Evolutionary conservation across 257 asterid genomes (phyloP), one percentile per base, ranked within the genome.

Genomic region (Cordia subcordata): DNA sequence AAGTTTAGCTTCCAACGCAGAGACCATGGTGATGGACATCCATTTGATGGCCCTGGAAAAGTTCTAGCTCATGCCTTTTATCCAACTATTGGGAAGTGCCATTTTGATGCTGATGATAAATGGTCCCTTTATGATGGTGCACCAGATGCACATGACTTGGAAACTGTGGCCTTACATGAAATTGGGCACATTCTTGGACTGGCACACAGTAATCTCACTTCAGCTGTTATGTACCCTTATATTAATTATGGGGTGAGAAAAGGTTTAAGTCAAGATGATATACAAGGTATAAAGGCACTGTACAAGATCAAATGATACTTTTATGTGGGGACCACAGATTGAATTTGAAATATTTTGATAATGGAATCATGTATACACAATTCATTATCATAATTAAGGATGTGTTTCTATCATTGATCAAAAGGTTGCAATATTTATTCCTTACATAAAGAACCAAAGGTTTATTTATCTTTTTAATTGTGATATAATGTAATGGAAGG

Each of bases 141-240:
- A 27, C 44, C 37, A 14, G 8, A 16, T 16, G 58, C 49, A 8
- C n/a, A 22, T 12, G 66, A 61, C 19, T 10, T 61, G 6, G 57
- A 61, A 35, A 49, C 57, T 12, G 50, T 61, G 23, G 66, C 66
- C 3, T 38, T 61, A 17, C 67, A 62, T 50, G 67, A 62, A 42
- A 62, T 62, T 52, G 67, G 58, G 1, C 67, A 62, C 57, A 49
- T 62, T 49, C 67, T 62, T 16, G 67, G 67, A 19, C 67, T 62
- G 16, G 67, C 15, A 11, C 67, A 62, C 19, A 49, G 58, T 17
- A 10, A 22, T 5, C 33, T 49, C 11, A 49, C 6, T 5, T 15
- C 37, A 9, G 67, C 67, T 3, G 32, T 62, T 17, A 62, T 62
- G 67, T 62, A 13, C 13, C 14, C 50, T 0, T 0, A 11, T 4